Percentiles rank a stretch among this genome's conserved stretches.
phyloP scores from a whole-genome alignment of 805 yeast genomes.

The Saturnispora bothae region DNA sequence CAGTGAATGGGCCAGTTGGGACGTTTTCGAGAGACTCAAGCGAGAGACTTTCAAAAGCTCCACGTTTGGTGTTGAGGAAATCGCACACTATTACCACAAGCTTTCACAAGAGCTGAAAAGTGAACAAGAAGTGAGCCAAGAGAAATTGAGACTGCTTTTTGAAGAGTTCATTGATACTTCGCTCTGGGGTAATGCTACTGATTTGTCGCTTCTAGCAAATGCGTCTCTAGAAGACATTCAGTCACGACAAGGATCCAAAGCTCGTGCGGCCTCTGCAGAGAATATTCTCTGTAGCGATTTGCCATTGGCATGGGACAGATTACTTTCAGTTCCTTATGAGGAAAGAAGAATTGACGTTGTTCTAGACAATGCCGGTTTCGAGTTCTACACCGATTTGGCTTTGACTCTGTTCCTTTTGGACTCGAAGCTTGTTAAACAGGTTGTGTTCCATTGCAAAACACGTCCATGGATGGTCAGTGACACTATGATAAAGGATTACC shows the following conservation, averaged over 20 bases:
- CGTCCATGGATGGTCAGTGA: slow-evolving; percentile 98
- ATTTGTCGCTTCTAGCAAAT: slow-evolving; percentile 77
- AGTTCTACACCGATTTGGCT: slow-evolving; percentile 76
- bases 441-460: slow-evolving; percentile 78
- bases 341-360: slow-evolving; percentile 64
- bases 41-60: slow-evolving; percentile 67
- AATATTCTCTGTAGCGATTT: slow-evolving; percentile 72
- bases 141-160: slow-evolving; percentile 47
- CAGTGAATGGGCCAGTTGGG: slow-evolving; percentile 46
- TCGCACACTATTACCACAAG: slow-evolving; percentile 54
- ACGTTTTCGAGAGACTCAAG: slow-evolving; percentile 64
- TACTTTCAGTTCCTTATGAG: slow-evolving; percentile 22
- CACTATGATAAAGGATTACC: slow-evolving; percentile 76
- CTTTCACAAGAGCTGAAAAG: slow-evolving; percentile 19
- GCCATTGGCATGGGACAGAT: slow-evolving; percentile 49
- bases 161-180: slow-evolving; percentile 80
- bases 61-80: slow-evolving; percentile 65
- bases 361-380: slow-evolving; percentile 92
- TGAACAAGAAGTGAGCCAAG: slow-evolving; percentile 27
- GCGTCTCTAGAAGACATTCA: slow-evolving; percentile 86
- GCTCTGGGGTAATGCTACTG: slow-evolving; percentile 98
- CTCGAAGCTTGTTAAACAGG: slow-evolving; percentile 47
- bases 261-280: slow-evolving; percentile 69
- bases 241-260: slow-evolving; percentile 83
- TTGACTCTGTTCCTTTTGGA: slow-evolving; percentile 61